Percentiles rank a stretch among this genome's conserved stretches.
Evolutionary conservation across 495 filamentous ascomycete species (phyloP).

Genomic region (Clavariopsis aquatica): DNA sequence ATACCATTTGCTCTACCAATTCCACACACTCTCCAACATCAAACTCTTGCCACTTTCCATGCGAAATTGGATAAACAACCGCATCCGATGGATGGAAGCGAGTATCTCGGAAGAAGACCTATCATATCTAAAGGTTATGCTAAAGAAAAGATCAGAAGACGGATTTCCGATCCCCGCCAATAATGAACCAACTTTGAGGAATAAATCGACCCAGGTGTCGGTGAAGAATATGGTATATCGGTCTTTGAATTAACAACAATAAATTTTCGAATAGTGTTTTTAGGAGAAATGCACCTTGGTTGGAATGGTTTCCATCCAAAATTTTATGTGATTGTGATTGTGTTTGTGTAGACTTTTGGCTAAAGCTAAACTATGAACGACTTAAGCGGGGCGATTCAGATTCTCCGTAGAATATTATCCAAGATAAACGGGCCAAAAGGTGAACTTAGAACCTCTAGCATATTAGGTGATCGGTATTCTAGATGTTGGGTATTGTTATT

Average conservation of each 20-base stretch:
- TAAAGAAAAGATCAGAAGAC: slow-evolving; percentile 6
- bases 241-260: neutral
- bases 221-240: neutral
- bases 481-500: no score
- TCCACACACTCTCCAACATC: neutral
- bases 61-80: slow-evolving; percentile 7
- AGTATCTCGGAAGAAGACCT: slow-evolving; percentile 2
- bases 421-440: no score
- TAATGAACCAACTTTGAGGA: neutral
- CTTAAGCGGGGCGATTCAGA: no score
- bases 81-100: slow-evolving; percentile 13
- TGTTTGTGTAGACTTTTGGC: no score
- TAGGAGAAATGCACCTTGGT: no score
- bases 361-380: no score
- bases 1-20: slow-evolving; percentile 17
- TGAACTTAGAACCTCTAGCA: no score
- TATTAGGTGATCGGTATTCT: no score
- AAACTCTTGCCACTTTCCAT: neutral
- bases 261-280: no score
- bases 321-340: neutral
- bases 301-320: neutral
- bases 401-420: no score
- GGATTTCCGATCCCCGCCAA: neutral
- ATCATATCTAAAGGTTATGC: slow-evolving; percentile 10
- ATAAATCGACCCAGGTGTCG: neutral